Conservation (phyloP, 352 stramenopile genomes). For the Stephanocyclus meneghinianus region DNA sequence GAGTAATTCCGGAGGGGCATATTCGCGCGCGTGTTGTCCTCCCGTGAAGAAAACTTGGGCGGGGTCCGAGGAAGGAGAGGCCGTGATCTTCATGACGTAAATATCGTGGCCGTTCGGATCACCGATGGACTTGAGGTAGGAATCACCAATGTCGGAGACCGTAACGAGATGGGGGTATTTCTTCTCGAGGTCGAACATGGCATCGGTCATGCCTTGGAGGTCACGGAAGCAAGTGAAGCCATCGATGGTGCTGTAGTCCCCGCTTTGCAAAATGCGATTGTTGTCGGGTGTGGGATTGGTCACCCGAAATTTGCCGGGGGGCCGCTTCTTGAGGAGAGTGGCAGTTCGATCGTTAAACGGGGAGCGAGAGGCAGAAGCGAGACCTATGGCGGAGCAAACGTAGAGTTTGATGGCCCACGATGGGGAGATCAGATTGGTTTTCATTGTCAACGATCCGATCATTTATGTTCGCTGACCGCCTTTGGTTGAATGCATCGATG, state of each 20-base stretch:
- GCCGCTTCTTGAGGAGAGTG: neutral
- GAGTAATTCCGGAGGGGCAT: constrained; percentile 56
- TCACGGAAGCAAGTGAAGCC: constrained; percentile 25
- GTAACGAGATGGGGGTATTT: constrained; percentile 38
- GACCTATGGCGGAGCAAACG: neutral
- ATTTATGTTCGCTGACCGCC: too few relatives aligned
- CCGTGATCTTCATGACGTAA: constrained; percentile 45
- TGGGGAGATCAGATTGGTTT: too few relatives aligned
- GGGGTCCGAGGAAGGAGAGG: neutral
- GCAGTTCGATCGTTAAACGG: neutral
- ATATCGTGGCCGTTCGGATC: constrained; percentile 6
- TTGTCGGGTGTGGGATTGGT: neutral
- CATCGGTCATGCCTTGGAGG: constrained; percentile 34
- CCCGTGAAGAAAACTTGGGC: constrained; percentile 50
- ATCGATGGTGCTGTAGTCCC: constrained; percentile 3
- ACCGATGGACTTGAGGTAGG: constrained; percentile 41
- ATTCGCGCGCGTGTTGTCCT: constrained; percentile 59
- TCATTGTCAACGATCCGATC: too few relatives aligned
- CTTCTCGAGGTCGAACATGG: constrained; percentile 31
- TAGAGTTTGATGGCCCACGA: too few relatives aligned
- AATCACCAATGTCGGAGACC: constrained; percentile 57
- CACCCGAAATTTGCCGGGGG: neutral
- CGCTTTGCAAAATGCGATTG: neutral
- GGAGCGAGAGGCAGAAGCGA: neutral
- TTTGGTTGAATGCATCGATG: too few relatives aligned